Evolutionary conservation across 2,329 filamentous ascomycete species (phyloP), one percentile per base, ranked within the genome.

Genomic region (Ascochyta rabiei): DNA sequence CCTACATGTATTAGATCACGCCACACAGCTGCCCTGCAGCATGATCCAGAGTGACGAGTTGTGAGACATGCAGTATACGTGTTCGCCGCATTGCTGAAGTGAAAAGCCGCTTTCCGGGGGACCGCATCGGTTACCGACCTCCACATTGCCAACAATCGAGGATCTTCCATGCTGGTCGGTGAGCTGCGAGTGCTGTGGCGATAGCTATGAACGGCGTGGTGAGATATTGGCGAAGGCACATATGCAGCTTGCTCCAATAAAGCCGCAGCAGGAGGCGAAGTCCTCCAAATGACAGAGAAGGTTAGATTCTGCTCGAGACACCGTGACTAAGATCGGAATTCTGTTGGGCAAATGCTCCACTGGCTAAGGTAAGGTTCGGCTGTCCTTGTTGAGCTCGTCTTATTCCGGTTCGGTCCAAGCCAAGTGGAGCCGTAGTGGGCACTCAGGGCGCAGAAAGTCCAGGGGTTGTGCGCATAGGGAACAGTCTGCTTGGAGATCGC

Each of bases 361-460:
- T 55, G 23, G 21, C 42, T 47, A 50, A 42, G 21, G 40, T 28
- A 24, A 41, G 34, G 23, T 55, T 30, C 30, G 37, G 33, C 48
- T 58, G 54, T 56, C 45, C 50, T 55, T 61, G 60, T 65, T 65
- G 59, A 61, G 49, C 33, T 62, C 46, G 57, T 48, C 42, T 34
- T 53, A 31, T 48, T 45, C 53, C 62, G 47, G 44, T 48, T 57
- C 44, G 60, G 63, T 53, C 46, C 57, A 37, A 57, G 54, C 53
- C 41, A 47, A 41, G 62, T 66, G 63, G 63, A 61, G 55, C 56
- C 56, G 35, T 37, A 39, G 52, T 58, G 62, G 63, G 48, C 53
- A 35, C 38, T 52, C 54, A 48, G 41, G 54, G 57, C 49, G 42
- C 41, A 50, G 54, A 56, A 53, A 47, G 42, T 47, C 49, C 57